A percentile compares a stretch with the other conserved stretches of the same genome.
Evolutionary conservation across 2,329 filamentous ascomycete genomes (phyloP).

Genomic region (Zymoseptoria crescenta): DNA sequence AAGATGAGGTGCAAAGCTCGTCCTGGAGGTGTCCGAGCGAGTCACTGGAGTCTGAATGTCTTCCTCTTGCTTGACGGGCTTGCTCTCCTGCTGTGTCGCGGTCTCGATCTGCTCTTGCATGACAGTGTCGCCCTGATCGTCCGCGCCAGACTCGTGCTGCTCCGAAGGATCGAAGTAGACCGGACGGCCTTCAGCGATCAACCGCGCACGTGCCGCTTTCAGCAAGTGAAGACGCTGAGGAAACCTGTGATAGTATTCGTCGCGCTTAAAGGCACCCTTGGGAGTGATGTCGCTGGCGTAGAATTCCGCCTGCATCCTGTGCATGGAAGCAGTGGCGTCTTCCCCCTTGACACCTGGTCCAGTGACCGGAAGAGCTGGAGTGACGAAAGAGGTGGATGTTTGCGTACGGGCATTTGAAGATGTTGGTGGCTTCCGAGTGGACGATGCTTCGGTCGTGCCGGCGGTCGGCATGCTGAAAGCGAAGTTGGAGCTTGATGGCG

Average conservation of each 20-base stretch:
- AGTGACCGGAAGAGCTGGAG: not conserved
- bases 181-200: not conserved
- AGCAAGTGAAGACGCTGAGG: not conserved
- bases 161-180: not conserved
- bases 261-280: not conserved
- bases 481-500: not conserved
- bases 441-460: not conserved
- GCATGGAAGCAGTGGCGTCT: not conserved
- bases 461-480: not conserved
- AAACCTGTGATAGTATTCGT: not conserved
- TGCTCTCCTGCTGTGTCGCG: not conserved
- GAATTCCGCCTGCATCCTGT: not conserved
- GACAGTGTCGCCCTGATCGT: not conserved
- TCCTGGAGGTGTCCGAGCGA: not conserved
- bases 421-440: not conserved
- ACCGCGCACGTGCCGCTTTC: not conserved
- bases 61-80: not conserved
- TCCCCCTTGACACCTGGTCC: not conserved
- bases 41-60: not conserved
- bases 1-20: not conserved
- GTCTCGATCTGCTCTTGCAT: not conserved
- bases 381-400: not conserved
- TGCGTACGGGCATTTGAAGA: not conserved
- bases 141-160: not conserved
- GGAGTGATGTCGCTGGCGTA: not conserved